Percentiles rank a stretch among this genome's conserved stretches.
These are phyloP conservation scores for Balamuthia mandrillaris DNA, from an alignment of 208 protist species.

Conservation along the genomic window DNA sequence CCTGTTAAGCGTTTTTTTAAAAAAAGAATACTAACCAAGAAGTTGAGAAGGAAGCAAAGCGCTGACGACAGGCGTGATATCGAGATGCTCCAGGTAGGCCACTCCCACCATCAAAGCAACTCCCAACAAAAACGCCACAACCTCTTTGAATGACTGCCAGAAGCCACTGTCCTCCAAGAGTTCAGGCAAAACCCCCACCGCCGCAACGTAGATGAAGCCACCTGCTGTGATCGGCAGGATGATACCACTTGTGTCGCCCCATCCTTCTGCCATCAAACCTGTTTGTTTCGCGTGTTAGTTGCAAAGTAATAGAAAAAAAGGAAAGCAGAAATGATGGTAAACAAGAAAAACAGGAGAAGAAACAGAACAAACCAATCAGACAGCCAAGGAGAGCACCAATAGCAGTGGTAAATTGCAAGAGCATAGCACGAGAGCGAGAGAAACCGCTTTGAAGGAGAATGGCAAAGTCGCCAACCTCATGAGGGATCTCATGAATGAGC, in stretches of 20 bases:
- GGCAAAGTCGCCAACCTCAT: slow-evolving; percentile 66
- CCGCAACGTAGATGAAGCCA: slow-evolving; percentile 39
- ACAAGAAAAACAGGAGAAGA: neutral
- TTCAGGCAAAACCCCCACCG: slow-evolving; percentile 1
- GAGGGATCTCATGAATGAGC: slow-evolving; percentile 63
- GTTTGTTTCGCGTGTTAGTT: neutral
- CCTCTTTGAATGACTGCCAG: neutral
- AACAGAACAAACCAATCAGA: slow-evolving; percentile 25
- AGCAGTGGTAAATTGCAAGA: slow-evolving; percentile 58
- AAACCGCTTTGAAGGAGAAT: slow-evolving; percentile 59
- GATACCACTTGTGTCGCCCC: neutral
- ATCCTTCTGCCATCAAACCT: neutral
- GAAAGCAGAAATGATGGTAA: neutral
- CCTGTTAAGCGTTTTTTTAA: too few relatives aligned
- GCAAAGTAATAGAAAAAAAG: neutral
- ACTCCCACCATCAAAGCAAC: slow-evolving; percentile 6
- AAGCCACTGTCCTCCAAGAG: neutral
- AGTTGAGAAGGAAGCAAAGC: too few relatives aligned
- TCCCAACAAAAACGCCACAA: slow-evolving; percentile 4
- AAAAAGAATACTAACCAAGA: too few relatives aligned
- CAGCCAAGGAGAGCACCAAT: slow-evolving; percentile 41
- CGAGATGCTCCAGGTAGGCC: neutral
- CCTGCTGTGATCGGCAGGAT: neutral
- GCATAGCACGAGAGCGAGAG: slow-evolving; percentile 47
- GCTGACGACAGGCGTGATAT: too few relatives aligned